These are phyloP conservation scores for Marchantia paleacea DNA, from an alignment of 225 moss, liverwort and hornwort genomes.

Conservation along the genomic window DNA sequence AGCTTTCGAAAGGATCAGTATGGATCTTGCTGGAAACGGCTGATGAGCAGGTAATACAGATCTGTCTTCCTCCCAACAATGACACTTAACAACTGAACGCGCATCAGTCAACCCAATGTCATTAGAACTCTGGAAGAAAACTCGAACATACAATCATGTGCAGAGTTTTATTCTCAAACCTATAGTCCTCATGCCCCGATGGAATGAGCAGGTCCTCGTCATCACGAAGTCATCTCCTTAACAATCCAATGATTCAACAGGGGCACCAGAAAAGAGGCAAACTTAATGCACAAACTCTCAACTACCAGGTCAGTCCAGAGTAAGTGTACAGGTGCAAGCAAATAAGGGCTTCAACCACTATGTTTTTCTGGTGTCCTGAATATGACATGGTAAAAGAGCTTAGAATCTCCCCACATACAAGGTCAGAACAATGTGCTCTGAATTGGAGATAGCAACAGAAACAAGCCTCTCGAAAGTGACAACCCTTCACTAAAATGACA, in stretches of 20 bases:
- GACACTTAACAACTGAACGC: background rate
- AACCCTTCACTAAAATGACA: background rate
- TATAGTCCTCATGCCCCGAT: background rate
- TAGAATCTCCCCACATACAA: background rate
- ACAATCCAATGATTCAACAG: background rate
- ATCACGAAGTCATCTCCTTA: background rate
- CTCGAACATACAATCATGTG: background rate
- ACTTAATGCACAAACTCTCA: background rate
- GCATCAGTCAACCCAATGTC: slow-evolving; percentile 3
- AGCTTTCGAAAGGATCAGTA: background rate
- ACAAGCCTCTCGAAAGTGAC: background rate
- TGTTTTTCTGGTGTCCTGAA: background rate
- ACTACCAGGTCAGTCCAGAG: background rate
- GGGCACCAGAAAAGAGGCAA: background rate
- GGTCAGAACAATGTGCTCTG: background rate
- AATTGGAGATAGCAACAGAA: background rate
- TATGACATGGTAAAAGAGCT: background rate
- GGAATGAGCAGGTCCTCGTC: background rate
- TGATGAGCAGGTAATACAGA: slow-evolving; percentile 7
- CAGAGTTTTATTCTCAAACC: background rate
- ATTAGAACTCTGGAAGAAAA: background rate
- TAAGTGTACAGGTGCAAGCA: background rate
- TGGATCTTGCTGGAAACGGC: background rate
- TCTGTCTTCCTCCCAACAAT: background rate
- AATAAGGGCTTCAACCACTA: background rate